A percentile compares a stretch with the other conserved stretches of the same genome.
phyloP scores from a whole-genome alignment of 129 eudicot genomes.

The Chrysanthemum seticuspe region DNA sequence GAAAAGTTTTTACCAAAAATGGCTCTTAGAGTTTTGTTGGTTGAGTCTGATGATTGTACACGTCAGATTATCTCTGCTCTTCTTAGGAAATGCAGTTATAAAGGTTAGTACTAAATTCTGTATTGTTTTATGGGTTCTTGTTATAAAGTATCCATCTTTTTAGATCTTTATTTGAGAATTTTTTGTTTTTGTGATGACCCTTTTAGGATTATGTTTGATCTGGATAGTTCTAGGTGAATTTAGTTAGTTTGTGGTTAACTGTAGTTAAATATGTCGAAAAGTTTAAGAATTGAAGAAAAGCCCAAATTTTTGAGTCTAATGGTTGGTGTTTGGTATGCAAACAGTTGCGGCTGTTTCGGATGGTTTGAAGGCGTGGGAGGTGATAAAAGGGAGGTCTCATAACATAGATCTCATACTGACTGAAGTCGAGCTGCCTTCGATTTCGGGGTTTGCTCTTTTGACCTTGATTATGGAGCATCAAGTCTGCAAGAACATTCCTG shows the following conservation, averaged over 20 bases:
- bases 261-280: not conserved
- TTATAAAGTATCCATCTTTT: too few relatives aligned
- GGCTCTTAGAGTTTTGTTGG: slow-evolving; percentile 69
- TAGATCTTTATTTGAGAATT: not conserved
- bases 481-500: slow-evolving; percentile 83
- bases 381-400: slow-evolving; percentile 58
- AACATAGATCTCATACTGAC: slow-evolving; percentile 77
- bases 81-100: slow-evolving; percentile 85
- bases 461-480: slow-evolving; percentile 75
- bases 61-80: slow-evolving; percentile 87
- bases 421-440: slow-evolving; percentile 83
- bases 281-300: too few relatives aligned
- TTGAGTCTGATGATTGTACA: slow-evolving; percentile 89
- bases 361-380: slow-evolving; percentile 93
- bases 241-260: slow-evolving; percentile 2
- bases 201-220: not conserved
- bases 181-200: not conserved
- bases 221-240: not conserved
- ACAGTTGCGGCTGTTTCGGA: slow-evolving; percentile 88
- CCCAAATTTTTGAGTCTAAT: not conserved
- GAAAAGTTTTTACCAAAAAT: slow-evolving; percentile 70
- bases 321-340: not conserved
- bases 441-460: slow-evolving; percentile 85
- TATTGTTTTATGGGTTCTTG: not conserved
- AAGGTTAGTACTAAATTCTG: slow-evolving; percentile 39